These are phyloP conservation scores for Lachancea cidri DNA, from an alignment of 805 yeast species.

Conservation along the genomic window DNA sequence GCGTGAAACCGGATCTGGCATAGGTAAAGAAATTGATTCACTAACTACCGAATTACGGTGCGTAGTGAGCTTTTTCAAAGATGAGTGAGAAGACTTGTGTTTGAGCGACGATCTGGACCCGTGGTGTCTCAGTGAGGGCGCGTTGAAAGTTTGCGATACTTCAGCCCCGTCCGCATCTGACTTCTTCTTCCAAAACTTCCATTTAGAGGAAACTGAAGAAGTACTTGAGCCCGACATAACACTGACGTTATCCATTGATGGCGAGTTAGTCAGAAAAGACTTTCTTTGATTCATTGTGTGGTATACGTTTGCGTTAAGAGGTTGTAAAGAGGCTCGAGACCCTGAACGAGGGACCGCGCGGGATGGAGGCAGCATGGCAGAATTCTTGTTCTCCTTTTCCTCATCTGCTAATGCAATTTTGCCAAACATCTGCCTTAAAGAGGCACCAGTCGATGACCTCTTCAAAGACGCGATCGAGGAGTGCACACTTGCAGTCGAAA, in stretches of 20 bases:
- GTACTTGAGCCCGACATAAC: conserved; percentile 14
- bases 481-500: conserved; percentile 9
- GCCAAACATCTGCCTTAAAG: conserved; percentile 29
- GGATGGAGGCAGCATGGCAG: conserved; percentile 4
- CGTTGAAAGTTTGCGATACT: conserved; percentile 1
- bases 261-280: not conserved
- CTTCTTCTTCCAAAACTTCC: conserved; percentile 35
- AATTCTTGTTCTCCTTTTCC: conserved; percentile 17
- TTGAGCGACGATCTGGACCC: conserved; percentile 19
- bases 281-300: conserved; percentile 1
- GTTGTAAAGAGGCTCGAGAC: conserved; percentile 5
- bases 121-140: conserved; percentile 7
- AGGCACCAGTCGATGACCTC: conserved; percentile 31
- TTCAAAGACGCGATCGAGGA: conserved; percentile 12
- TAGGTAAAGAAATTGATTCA: conserved; percentile 48
- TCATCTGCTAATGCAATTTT: conserved; percentile 24
- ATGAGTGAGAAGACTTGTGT: conserved; percentile 31
- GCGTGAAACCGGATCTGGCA: conserved; percentile 50
- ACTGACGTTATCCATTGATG: conserved; percentile 8
- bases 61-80: conserved; percentile 26
- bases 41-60: conserved; percentile 24
- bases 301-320: conserved; percentile 7
- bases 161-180: conserved; percentile 4
- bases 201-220: conserved; percentile 23
- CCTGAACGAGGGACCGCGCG: not conserved